Evolutionary conservation across 768 basidiomycete genomes (phyloP).

Genomic region (Clitopilus passeckerianus): DNA sequence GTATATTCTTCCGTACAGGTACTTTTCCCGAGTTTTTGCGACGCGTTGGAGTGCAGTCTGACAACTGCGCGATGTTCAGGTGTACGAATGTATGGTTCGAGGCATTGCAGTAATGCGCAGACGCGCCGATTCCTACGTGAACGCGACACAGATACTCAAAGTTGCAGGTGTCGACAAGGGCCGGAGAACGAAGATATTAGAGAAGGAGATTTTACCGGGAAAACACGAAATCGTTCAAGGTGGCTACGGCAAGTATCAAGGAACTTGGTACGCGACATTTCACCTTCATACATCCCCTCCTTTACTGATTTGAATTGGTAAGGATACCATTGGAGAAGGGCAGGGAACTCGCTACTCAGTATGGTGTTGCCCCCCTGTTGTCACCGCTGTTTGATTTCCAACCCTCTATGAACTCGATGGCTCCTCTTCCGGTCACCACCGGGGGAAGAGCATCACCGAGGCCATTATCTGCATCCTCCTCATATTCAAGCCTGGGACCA

Average conservation of each 20-base stretch:
- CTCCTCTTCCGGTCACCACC: constrained; percentile 56
- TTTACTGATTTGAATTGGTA: background rate
- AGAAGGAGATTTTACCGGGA: constrained; percentile 94
- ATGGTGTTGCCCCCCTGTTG: constrained; percentile 85
- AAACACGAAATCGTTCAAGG: constrained; percentile 99
- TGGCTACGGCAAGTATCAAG: constrained; percentile 98
- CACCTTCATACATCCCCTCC: constrained; percentile 3
- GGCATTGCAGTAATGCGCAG: constrained; percentile 99
- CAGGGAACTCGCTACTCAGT: constrained; percentile 87
- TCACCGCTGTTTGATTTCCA: constrained; percentile 92
- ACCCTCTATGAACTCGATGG: constrained; percentile 66
- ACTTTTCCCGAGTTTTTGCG: constrained; percentile 7
- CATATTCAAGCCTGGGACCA: constrained; percentile 52
- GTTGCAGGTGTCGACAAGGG: constrained; percentile 98
- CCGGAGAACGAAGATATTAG: constrained; percentile 89
- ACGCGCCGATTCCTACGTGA: constrained; percentile 91
- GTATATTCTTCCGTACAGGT: constrained; percentile 90
- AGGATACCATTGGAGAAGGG: constrained; percentile 98
- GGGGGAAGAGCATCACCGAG: constrained; percentile 50
- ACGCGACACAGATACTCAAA: constrained; percentile 98
- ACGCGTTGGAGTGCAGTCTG: constrained; percentile 22
- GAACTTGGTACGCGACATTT: constrained; percentile 74
- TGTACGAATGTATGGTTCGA: constrained; percentile 97
- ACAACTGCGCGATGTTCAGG: constrained; percentile 46
- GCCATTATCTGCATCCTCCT: constrained; percentile 64